A percentile compares a stretch with the other conserved stretches of the same genome.
These are phyloP conservation scores for Codiaeum variegatum DNA, from an alignment of 441 rosid species.

Conservation along the genomic window DNA sequence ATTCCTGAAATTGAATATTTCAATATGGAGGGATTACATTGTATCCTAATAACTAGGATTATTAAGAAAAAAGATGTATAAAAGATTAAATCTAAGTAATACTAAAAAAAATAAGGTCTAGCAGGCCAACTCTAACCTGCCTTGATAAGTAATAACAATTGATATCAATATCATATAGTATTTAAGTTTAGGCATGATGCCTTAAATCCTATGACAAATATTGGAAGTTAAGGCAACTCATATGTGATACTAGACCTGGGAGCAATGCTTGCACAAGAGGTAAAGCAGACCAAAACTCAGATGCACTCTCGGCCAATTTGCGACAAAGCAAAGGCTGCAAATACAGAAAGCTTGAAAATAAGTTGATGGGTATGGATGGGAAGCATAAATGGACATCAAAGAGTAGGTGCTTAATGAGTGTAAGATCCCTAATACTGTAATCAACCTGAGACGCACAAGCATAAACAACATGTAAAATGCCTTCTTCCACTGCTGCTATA, in stretches of 20 bases:
- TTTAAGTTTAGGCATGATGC: slow-evolving; percentile 4
- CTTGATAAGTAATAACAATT: neutral
- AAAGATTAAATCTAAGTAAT: neutral
- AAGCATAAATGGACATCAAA: slow-evolving; percentile 18
- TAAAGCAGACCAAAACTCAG: slow-evolving; percentile 71
- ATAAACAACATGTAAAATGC: slow-evolving; percentile 75
- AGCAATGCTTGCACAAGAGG: slow-evolving; percentile 81
- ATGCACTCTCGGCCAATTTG: slow-evolving; percentile 56
- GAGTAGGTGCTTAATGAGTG: slow-evolving; percentile 12
- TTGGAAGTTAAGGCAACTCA: slow-evolving; percentile 2
- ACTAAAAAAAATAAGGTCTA: neutral
- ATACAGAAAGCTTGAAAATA: slow-evolving; percentile 23
- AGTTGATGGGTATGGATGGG: slow-evolving; percentile 23
- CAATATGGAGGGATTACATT: neutral
- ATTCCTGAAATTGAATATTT: neutral
- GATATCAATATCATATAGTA: neutral
- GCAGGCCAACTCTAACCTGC: neutral
- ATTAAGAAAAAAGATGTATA: neutral
- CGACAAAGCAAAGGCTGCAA: slow-evolving; percentile 62
- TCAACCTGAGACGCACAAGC: slow-evolving; percentile 93
- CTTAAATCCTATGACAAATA: slow-evolving; percentile 17
- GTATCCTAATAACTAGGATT: neutral
- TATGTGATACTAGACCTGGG: slow-evolving; percentile 51
- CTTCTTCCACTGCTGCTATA: slow-evolving; percentile 76
- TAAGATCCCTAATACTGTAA: slow-evolving; percentile 32